Evolutionary conservation across 148 eudicot genomes (phyloP), one percentile per base, ranked within the genome.

Genomic region (Suaeda aralocaspica): DNA sequence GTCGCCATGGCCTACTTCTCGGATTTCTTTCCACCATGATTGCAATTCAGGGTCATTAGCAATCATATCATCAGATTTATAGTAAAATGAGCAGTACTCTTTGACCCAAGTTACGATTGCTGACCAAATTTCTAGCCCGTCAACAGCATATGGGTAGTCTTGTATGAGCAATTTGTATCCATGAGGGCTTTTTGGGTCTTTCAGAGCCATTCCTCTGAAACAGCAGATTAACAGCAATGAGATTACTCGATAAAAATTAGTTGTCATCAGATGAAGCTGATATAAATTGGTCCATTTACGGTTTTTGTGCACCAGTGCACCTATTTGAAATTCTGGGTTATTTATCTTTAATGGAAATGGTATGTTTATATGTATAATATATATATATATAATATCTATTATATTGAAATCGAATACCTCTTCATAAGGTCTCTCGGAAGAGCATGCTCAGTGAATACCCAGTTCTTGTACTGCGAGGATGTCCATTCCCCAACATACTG

Each of bases 71-170:
- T 93, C 82, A 0, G 72, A 67, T 26, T 76, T 76, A 70, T 88
- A 87, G 88, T 90, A 91, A 58, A 80, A 52, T 11, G 69, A 68
- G 77, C 96, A 88, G 68, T 86, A 92, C 11, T 84, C 85, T 48
- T 76, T 79, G n/a, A 92, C 98, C 98, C 96, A 92, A 21, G 81
- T 50, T 74, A 85, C 82, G 25, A 89, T 92, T 59, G 91, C 88
- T 26, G 79, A 80, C 98, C 96, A 89, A 18, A 92, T 88, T 59
- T 89, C 91, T 4, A 92, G 88, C 15, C 89, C 98, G 66, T 92
- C 98, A 12, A 92, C 96, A 41, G 96, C 98, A 61, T 77, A 92
- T 9, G 98, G 98, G 75, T 92, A 92, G 81, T 92, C 98, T 73
- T 88, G 82, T 26, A 93, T 84, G 18, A 88, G 78, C 52, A 93